These are phyloP conservation scores for Polychytrium aggregatum DNA, from an alignment of 192 early-diverging fungal genomes.

Conservation along the genomic window DNA sequence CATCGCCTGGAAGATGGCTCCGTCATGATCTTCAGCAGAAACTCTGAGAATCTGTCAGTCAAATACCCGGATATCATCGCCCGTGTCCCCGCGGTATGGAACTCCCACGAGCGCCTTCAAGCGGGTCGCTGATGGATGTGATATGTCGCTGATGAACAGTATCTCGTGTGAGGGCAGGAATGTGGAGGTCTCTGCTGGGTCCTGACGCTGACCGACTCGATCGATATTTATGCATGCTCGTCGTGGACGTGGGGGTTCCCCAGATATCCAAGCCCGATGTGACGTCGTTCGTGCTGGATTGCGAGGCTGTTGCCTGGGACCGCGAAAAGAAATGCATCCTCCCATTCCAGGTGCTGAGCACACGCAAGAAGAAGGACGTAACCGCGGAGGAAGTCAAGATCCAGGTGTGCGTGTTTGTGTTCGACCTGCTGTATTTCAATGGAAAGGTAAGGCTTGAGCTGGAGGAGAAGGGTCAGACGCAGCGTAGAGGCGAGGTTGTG, in stretches of 20 bases:
- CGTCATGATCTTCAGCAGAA: constrained; percentile 81
- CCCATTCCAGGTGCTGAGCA: constrained; percentile 78
- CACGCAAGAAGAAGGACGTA: constrained; percentile 49
- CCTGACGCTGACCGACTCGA: too few species aligned
- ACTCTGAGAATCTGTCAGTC: constrained; percentile 84
- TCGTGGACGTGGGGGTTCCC: too few species aligned
- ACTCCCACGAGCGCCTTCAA: neutral
- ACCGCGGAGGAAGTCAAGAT: constrained; percentile 85
- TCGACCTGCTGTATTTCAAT: constrained; percentile 91
- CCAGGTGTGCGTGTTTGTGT: constrained; percentile 91
- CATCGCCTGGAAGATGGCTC: constrained; percentile 68
- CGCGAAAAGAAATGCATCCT: constrained; percentile 69
- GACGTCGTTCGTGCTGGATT: constrained; percentile 89
- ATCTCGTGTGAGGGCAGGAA: too few species aligned
- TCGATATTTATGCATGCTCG: too few species aligned
- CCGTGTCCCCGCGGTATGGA: constrained; percentile 51
- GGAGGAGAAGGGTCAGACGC: too few species aligned
- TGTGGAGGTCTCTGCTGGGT: too few species aligned
- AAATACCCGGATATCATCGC: constrained; percentile 93
- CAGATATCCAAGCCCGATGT: constrained; percentile 47
- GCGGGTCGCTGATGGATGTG: neutral
- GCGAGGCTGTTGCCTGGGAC: constrained; percentile 99
- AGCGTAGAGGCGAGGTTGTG: too few species aligned
- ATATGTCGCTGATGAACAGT: too few species aligned
- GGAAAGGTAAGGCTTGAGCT: constrained; percentile 51